Evolutionary conservation across 78 protist species (phyloP), one percentile per base, ranked within the genome.

Genomic region (Diacronema lutheri): DNA sequence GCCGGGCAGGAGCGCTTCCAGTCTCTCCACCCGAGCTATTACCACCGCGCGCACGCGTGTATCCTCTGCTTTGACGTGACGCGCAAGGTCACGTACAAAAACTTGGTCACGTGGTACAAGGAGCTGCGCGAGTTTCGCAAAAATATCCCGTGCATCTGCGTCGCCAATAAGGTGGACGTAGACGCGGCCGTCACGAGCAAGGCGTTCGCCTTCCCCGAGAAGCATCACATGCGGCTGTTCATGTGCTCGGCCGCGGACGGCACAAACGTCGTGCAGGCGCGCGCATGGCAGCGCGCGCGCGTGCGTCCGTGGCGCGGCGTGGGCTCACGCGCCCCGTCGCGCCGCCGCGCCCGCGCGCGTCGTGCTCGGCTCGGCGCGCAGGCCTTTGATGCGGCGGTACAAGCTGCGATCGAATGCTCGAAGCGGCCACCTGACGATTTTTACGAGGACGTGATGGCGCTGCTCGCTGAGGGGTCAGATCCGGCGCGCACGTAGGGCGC

Each of bases 1-100:
- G 93, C 93, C 0, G 93, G 93, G 0, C 93, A 91, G 41, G 93
- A 91, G 77, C 93, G 93, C 65, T 91, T 87, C 84, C 35, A 64
- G 64, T 66, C 41, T 21, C 73, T 91, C 86, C 93, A 91, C 62
- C 90, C 89, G 23, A 57, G 88, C 14, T 91, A 91, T 84, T 91
- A 91, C 73, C 84, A 85, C 86, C 25, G 21, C 19, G 93, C 93
- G 56, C 90, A 87, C 85, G 31, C 76, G 31, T 88, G 90, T 78
- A 44, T 91, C 44, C 37, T 91, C 35, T 90, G 85, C n/a, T 92
- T 92, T 58, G 94, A 92, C 79, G 80, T 84, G 37, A 80, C 89
- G 2, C 86, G 92, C 31, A 89, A 81, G 66, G 82, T 56, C 40
- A 92, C 93, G 26, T 92, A 92, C 92, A 86, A 83, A 77, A 83